These are phyloP conservation scores for Apiotrichum laibachii DNA, from an alignment of 1,284 basidiomycete species.

Conservation along the genomic window DNA sequence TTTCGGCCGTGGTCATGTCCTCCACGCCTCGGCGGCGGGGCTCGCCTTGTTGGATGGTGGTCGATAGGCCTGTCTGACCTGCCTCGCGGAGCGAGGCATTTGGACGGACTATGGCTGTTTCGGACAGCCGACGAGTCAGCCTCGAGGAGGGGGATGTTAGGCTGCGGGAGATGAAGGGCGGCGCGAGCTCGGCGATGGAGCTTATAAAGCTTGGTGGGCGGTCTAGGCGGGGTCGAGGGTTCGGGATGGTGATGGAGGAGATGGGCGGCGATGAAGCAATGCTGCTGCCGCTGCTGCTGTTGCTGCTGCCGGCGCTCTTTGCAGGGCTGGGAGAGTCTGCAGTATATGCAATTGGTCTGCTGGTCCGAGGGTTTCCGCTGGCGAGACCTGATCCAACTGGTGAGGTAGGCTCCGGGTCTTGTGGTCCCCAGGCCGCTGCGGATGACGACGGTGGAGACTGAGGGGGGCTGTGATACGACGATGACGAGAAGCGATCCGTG, in stretches of 20 bases:
- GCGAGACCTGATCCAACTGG: not conserved
- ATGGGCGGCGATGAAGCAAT: not conserved
- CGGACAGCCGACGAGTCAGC: constrained; percentile 13
- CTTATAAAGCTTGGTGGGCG: constrained; percentile 8
- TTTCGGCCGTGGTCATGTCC: not conserved
- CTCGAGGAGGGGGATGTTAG: not conserved
- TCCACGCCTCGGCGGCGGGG: not conserved
- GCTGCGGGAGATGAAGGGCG: constrained; percentile 15
- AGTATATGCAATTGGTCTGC: not conserved
- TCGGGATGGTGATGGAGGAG: not conserved
- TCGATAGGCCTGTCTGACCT: not conserved
- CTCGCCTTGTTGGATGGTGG: not conserved
- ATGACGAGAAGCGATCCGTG: not conserved
- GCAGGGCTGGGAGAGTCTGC: constrained; percentile 3
- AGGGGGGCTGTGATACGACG: not conserved
- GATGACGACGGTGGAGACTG: not conserved
- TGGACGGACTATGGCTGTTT: constrained; percentile 3
- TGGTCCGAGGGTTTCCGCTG: not conserved
- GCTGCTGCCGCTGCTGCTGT: not conserved
- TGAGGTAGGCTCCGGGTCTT: not conserved
- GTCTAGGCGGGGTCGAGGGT: constrained; percentile 1
- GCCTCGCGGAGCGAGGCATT: not conserved
- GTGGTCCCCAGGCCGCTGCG: not conserved
- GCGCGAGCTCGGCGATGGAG: constrained; percentile 15
- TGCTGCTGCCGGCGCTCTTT: not conserved